Base-by-base conservation (phyloP, 176 grass and related monocot species). In the Phyllostachys edulis region DNA sequence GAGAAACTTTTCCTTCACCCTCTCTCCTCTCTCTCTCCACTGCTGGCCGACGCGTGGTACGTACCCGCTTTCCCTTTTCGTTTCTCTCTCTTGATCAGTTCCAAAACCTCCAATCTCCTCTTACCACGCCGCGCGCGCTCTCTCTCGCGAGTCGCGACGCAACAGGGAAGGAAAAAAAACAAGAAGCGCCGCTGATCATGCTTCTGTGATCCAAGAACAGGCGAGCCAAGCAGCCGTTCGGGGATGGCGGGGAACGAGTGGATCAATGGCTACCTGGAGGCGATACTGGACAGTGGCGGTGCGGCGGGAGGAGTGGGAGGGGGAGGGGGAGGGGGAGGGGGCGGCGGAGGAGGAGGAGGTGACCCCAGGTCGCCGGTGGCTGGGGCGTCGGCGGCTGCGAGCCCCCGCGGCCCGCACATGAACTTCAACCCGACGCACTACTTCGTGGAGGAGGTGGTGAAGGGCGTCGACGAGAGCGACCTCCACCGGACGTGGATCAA, bases 361-460 rank as follows among this genome's bases (percentile, higher is more conserved):
- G 88, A 82, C 21, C 79, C 88, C 9, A 63, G 67, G 84, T 69
- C 82, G 77, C 86, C 77, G 75, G 82, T 39, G 45, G 66, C 81
- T 5, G 85, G 44, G 69, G 69, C 85, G n/a, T 49, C 73, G 52
- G 29, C 69, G 54, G 57, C 78, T 24, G 21, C 79, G 27, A 92
- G 90, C 69, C 87, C 79, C 13, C 89, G 67, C 46, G 79, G 92
- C 6, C 64, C 93, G 66, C 82, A 91, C 85, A 66, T 88, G 59
- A 87, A 91, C 62, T 96, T 99, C 85, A 99, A 90, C 73, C 93
- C 93, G 29, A 92, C 93, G 80, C 91, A 90, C 85, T 99, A 99
- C 88, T 99, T 99, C 76, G 96, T 99, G 24, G 96, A 96, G 84
- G 96, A 99, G 89, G 96, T 99, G 34, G 96, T 99, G 59, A 99